Percentiles rank a stretch among this genome's conserved stretches.
Conservation (phyloP, 2,329 filamentous ascomycete genomes). For the Verticillium alfalfae region DNA sequence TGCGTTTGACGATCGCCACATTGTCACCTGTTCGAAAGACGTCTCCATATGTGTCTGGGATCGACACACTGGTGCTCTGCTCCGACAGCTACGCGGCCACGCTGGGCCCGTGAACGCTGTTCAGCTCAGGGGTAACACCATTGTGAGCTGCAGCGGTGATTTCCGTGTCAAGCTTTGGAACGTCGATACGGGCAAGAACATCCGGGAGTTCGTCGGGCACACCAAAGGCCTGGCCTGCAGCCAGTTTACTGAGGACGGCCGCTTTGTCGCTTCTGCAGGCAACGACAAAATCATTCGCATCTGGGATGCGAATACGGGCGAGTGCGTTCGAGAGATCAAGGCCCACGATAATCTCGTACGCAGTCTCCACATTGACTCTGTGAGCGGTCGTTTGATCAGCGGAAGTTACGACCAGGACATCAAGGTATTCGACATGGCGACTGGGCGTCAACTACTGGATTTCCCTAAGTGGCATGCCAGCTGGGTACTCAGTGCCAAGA, state of each 20-base stretch:
- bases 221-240: constrained; percentile 93
- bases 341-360: constrained; percentile 85
- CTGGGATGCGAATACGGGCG: constrained; percentile 88
- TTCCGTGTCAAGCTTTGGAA: constrained; percentile 95
- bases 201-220: constrained; percentile 85
- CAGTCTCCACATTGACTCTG: constrained; percentile 82
- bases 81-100: constrained; percentile 80
- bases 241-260: constrained; percentile 93
- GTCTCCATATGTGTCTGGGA: constrained; percentile 93
- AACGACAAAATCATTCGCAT: constrained; percentile 95
- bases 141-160: constrained; percentile 91
- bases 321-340: constrained; percentile 72
- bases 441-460: constrained; percentile 70
- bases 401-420: constrained; percentile 95
- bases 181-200: constrained; percentile 77
- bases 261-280: constrained; percentile 86
- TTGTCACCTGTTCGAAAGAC: constrained; percentile 97
- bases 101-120: constrained; percentile 93
- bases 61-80: constrained; percentile 66
- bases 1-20: constrained; percentile 85
- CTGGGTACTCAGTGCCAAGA: constrained; percentile 95
- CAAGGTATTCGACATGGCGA: constrained; percentile 86
- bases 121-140: constrained; percentile 85
- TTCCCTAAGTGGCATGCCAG: constrained; percentile 94
- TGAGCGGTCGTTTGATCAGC: constrained; percentile 80